These are phyloP conservation scores for Oryza longistaminata DNA, from an alignment of 176 grass and related monocot genomes.

Conservation along the genomic window DNA sequence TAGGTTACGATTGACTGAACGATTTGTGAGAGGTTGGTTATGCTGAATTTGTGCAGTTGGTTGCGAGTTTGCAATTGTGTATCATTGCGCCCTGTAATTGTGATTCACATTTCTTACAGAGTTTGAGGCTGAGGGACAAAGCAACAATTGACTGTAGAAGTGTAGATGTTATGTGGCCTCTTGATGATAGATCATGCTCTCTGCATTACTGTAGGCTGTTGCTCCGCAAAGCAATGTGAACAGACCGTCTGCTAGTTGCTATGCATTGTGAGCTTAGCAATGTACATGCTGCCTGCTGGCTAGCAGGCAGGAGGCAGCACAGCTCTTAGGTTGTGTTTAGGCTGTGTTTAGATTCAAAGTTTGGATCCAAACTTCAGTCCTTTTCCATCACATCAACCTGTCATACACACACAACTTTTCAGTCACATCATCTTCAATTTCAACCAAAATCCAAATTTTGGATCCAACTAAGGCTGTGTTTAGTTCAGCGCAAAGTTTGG, in stretches of 20 bases:
- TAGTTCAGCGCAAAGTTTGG: too few species aligned
- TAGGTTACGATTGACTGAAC: not conserved
- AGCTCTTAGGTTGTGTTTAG: too few species aligned
- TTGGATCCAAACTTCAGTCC: too few species aligned
- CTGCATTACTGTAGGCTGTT: not conserved
- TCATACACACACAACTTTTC: too few species aligned
- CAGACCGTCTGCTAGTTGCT: too few species aligned
- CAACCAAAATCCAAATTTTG: too few species aligned
- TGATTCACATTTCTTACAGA: not conserved
- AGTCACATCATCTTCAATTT: too few species aligned
- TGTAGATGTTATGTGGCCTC: too few species aligned
- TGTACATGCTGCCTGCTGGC: not conserved
- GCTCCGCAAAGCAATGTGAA: not conserved
- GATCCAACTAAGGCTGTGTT: too few species aligned
- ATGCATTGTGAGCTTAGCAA: not conserved
- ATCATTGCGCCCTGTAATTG: not conserved
- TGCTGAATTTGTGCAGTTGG: not conserved
- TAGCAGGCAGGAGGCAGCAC: not conserved
- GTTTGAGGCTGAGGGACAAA: not conserved
- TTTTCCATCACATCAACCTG: too few species aligned
- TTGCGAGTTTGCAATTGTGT: not conserved
- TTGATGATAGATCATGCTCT: not conserved
- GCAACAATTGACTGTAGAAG: not conserved
- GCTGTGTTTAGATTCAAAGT: too few species aligned
- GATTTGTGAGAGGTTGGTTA: too few species aligned